A percentile compares a stretch with the other conserved stretches of the same genome.
Conservation (phyloP, 805 yeast genomes). For the Yarrowia sp. region DNA sequence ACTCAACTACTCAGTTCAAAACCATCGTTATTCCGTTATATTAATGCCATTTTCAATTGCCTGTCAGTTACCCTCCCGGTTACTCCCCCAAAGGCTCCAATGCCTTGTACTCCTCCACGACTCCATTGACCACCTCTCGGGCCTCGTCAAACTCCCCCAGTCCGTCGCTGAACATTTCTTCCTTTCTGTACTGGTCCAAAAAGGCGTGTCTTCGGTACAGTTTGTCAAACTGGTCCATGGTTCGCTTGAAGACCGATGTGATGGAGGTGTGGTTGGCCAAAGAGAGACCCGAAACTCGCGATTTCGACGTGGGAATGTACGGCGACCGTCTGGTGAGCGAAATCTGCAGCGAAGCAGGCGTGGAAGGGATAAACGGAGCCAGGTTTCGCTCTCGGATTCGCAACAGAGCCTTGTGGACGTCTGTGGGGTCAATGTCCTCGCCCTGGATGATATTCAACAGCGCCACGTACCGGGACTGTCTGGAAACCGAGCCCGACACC, state of each 20-base stretch:
- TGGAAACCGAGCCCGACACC: constrained; percentile 59
- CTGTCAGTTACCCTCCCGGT: too few relatives aligned
- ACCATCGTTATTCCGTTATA: neutral
- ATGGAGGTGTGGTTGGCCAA: constrained; percentile 83
- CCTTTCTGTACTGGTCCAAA: constrained; percentile 70
- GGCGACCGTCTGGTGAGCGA: constrained; percentile 80
- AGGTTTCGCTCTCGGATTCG: constrained; percentile 53
- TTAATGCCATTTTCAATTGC: neutral
- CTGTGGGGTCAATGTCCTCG: constrained; percentile 65
- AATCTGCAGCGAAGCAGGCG: constrained; percentile 77
- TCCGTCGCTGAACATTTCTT: constrained; percentile 53
- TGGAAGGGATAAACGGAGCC: constrained; percentile 83
- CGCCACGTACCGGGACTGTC: constrained; percentile 65
- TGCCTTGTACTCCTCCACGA: constrained; percentile 78
- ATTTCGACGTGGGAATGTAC: constrained; percentile 53
- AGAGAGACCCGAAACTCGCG: constrained; percentile 77
- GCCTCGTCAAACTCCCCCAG: constrained; percentile 79
- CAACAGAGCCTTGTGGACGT: constrained; percentile 59
- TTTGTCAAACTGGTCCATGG: constrained; percentile 78
- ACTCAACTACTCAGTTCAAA: too few relatives aligned
- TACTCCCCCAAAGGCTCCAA: constrained; percentile 42
- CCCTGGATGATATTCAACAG: constrained; percentile 75
- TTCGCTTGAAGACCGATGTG: constrained; percentile 66
- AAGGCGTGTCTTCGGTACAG: constrained; percentile 84
- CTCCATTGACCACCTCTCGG: constrained; percentile 73